These are phyloP conservation scores for Aspergillus candidus DNA, from an alignment of 2,329 filamentous ascomycete species.

Conservation along the genomic window DNA sequence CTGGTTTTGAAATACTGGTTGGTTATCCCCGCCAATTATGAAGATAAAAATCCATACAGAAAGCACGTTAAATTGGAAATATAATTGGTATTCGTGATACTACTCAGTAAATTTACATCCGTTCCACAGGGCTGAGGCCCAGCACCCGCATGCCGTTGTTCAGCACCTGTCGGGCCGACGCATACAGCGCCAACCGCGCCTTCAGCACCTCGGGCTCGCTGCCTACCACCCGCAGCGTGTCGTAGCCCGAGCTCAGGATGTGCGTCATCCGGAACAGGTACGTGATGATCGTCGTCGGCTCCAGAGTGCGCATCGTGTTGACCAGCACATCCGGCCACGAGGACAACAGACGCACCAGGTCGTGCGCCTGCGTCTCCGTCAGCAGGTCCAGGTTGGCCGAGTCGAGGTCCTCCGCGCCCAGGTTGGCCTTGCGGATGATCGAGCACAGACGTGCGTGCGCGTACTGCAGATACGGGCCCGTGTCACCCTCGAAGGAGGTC, in stretches of 20 bases:
- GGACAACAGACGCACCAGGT: slow-evolving; percentile 56
- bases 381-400: slow-evolving; percentile 56
- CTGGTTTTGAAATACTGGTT: too few relatives aligned
- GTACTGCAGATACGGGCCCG: slow-evolving; percentile 61
- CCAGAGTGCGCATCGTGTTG: slow-evolving; percentile 60
- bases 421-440: slow-evolving; percentile 52
- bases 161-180: slow-evolving; percentile 56
- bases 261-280: slow-evolving; percentile 65
- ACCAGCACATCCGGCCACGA: slow-evolving; percentile 61
- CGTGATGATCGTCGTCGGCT: slow-evolving; percentile 59
- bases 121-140: slow-evolving; percentile 59
- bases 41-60: too few relatives aligned
- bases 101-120: slow-evolving; percentile 28
- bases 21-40: too few relatives aligned
- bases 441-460: slow-evolving; percentile 56
- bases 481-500: slow-evolving; percentile 62
- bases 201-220: slow-evolving; percentile 53
- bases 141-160: slow-evolving; percentile 61
- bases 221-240: slow-evolving; percentile 57
- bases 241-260: slow-evolving; percentile 56
- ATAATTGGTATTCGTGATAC: too few relatives aligned
- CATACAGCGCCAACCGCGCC: slow-evolving; percentile 58
- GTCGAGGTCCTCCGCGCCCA: slow-evolving; percentile 43
- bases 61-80: too few relatives aligned
- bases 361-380: slow-evolving; percentile 55